Conservation (phyloP, 345 rosid genomes). For the Aquilaria yunnanensis region DNA sequence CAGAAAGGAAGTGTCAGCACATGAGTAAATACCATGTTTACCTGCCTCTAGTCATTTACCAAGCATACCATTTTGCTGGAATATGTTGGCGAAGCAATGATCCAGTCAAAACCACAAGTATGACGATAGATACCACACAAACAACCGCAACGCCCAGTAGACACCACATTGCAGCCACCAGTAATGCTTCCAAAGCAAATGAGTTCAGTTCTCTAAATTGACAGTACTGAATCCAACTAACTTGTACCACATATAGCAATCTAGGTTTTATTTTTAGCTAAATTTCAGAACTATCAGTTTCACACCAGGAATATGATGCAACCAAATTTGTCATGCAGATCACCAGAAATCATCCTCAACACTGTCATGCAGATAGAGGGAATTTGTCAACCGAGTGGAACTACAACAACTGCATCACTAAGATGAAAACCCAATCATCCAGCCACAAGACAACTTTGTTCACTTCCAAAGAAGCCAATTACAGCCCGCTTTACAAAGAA, state of each 20-base stretch:
- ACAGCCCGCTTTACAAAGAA: too few relatives aligned
- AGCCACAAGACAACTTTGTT: too few relatives aligned
- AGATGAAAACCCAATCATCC: too few relatives aligned
- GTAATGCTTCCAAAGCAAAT: constrained; percentile 1
- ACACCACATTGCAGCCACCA: constrained; percentile 8
- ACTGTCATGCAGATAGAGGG: constrained; percentile 5
- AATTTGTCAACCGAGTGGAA: background rate
- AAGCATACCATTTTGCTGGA: constrained; percentile 15
- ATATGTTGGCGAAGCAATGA: constrained; percentile 13
- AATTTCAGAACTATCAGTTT: constrained; percentile 18
- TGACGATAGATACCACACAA: constrained; percentile 14
- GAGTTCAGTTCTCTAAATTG: constrained; percentile 20
- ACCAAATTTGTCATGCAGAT: constrained; percentile 14
- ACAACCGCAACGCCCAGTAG: background rate
- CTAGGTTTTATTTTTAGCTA: constrained; percentile 18
- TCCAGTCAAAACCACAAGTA: constrained; percentile 15
- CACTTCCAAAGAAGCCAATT: too few relatives aligned
- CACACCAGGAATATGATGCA: constrained; percentile 16
- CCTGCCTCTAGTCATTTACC: constrained; percentile 21
- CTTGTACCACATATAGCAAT: constrained; percentile 18
- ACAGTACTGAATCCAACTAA: constrained; percentile 18
- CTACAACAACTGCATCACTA: too few relatives aligned
- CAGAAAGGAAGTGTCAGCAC: constrained; percentile 15
- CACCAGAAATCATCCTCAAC: constrained; percentile 10
- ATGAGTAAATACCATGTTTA: constrained; percentile 4